Evolutionary conservation across 1,284 basidiomycete species (phyloP), one percentile per base, ranked within the genome.

Genomic region (Pseudozyma sp.): DNA sequence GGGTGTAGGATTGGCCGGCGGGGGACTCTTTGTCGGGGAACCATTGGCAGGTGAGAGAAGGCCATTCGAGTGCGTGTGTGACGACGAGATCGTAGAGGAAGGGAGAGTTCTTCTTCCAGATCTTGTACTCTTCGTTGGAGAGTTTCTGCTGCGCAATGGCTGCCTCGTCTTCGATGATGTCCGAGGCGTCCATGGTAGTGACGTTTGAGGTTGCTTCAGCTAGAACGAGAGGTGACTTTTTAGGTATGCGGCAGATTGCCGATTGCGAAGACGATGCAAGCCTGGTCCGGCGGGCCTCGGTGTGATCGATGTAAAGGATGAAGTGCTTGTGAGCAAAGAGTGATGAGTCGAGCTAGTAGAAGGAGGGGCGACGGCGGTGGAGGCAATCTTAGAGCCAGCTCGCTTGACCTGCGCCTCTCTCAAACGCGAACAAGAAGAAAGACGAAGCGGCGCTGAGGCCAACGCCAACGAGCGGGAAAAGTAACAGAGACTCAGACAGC

Each of bases 41-140:
- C 97, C 97, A 99, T 86, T 99, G 97, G 85, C 93, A 95, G 3
- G 97, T 99, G 80, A 99, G 85, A 80, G 92, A 94, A 16, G 97
- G 97, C 97, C 97, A 99, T 85, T 97, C 94, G 56, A 99, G 88
- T 30, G 97, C 96, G 84, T 98, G 95, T 0, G 96, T 98, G 80
- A 99, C 92, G 75, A 99, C 93, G 19, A 96, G 89, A 86, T 99
- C 96, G 86, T 99, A 99, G 30, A 98, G 89, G 86, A 97, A 97
- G 8, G 84, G 85, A 53, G 84, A 85, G 58, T 84, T 83, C 54
- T 84, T 84, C 68, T 83, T 84, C 82, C 82, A 84, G 46, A 84
- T 81, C 67, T 81, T 81, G 70, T 81, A 81, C 64, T 81, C 80
- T 72, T 81, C 80, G 59, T 81, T 81, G 37, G 78, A 78, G 35